Conservation (phyloP, 257 asterid species). For the Solanum microdontum region DNA sequence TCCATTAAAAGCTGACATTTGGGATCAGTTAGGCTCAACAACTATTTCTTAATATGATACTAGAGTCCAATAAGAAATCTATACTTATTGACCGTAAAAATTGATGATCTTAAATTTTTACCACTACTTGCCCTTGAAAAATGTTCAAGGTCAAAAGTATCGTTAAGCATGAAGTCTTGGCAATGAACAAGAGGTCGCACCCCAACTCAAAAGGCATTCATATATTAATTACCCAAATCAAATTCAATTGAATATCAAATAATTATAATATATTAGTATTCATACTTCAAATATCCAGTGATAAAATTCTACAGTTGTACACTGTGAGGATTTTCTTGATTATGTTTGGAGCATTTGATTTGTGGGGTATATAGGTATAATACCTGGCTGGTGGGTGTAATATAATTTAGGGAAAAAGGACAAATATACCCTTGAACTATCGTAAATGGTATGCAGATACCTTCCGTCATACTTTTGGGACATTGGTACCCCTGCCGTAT, state of each 20-base stretch:
- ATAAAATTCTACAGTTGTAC: too few relatives aligned
- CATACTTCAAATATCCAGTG: not conserved
- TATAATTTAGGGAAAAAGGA: not conserved
- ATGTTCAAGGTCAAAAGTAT: not conserved
- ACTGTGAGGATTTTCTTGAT: not conserved
- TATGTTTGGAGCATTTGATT: not conserved
- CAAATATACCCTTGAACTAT: too few relatives aligned
- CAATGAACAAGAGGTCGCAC: not conserved
- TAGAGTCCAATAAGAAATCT: not conserved
- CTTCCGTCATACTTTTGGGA: too few relatives aligned
- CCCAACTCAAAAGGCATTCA: not conserved
- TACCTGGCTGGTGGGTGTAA: not conserved
- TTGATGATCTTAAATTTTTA: not conserved
- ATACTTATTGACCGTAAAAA: not conserved
- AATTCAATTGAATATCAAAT: not conserved
- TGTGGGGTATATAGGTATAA: not conserved
- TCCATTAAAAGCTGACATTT: rapidly evolving
- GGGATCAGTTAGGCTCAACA: not conserved
- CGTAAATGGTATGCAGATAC: too few relatives aligned
- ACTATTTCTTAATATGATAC: not conserved
- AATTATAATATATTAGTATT: not conserved
- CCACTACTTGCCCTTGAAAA: not conserved
- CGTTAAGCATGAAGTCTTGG: not conserved
- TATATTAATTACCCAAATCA: not conserved
- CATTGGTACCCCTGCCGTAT: too few relatives aligned